Base-by-base conservation (phyloP, 345 rosid genomes). In the Bruguiera parviflora region DNA sequence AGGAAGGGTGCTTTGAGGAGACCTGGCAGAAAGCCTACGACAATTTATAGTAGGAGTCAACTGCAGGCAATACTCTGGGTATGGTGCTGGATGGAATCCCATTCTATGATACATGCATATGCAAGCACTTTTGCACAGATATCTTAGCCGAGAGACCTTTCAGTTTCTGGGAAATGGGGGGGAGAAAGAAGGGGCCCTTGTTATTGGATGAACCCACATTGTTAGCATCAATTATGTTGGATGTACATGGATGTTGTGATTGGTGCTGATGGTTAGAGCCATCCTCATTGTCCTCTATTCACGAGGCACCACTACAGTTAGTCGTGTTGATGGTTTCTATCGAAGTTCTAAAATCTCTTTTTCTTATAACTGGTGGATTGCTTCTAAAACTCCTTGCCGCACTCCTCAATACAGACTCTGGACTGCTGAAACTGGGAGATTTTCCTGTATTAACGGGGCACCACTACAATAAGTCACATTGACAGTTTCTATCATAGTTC, bases 131-230 rank as follows among this genome's bases (percentile, higher is more conserved):
- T 65, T 43, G 71, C 21, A 64, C 47, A 25, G 64, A 56, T 35
- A 49, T 52, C n/a, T 11, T 51, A 21, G 25, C 29, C 5, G 22
- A 43, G 19, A 49, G 20, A 25, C 39, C 51, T 56, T 70, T 69
- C 37, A 69, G 71, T 72, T 67, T 76, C n/a, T 28, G 61, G 21
- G 64, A 73, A 70, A 71, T 75, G 4, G 56, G 20, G 20, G 32
- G 78, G 68, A 60, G 71, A 71, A 53, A 3, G 31, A 15, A 60
- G 47, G 53, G 55, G 77, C 60, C 37, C 57, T 58, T 57, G 20
- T 32, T 61, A 27, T 21, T 32, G 33, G 58, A 61, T 16, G 22
- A 32, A 21, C 39, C 33, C 33, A 58, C 2, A 22, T 20, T 31
- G 28, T 13, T 21, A 8, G 5, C 28, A 53, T 22, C 37, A 47